phyloP scores from a whole-genome alignment of 768 basidiomycete species.

The Myochromella boudieri region DNA sequence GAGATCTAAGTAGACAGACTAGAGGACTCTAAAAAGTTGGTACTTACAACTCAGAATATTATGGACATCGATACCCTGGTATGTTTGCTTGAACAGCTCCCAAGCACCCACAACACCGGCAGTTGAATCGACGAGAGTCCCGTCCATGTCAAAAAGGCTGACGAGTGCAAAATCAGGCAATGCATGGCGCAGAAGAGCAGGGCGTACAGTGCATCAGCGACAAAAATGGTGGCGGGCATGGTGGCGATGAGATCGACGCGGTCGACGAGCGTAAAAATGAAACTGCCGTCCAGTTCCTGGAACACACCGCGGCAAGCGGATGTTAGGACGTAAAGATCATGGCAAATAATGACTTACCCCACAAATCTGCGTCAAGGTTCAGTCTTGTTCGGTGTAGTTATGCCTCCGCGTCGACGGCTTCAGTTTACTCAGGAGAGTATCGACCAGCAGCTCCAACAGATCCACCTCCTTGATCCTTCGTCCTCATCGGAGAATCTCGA shows the following conservation, averaged over 20 bases:
- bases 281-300: neutral
- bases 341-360: slow-evolving; percentile 37
- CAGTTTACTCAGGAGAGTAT: slow-evolving; percentile 82
- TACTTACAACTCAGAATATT: slow-evolving; percentile 62
- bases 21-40: slow-evolving; percentile 1
- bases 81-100: slow-evolving; percentile 71
- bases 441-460: slow-evolving; percentile 89
- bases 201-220: slow-evolving; percentile 45
- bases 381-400: slow-evolving; percentile 33
- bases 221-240: slow-evolving; percentile 35
- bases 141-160: slow-evolving; percentile 84
- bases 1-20: no score
- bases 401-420: slow-evolving; percentile 76
- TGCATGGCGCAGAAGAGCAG: neutral
- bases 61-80: slow-evolving; percentile 62
- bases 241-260: neutral
- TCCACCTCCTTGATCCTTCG: slow-evolving; percentile 83
- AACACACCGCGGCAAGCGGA: neutral
- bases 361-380: neutral
- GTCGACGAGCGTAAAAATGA: slow-evolving; percentile 6
- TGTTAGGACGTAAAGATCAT: slow-evolving; percentile 36
- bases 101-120: slow-evolving; percentile 82
- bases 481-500: slow-evolving; percentile 94
- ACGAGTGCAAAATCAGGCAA: slow-evolving; percentile 9
- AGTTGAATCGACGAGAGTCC: slow-evolving; percentile 81